These are phyloP conservation scores for Lachancea meyersii DNA, from an alignment of 805 yeast species.

Conservation along the genomic window DNA sequence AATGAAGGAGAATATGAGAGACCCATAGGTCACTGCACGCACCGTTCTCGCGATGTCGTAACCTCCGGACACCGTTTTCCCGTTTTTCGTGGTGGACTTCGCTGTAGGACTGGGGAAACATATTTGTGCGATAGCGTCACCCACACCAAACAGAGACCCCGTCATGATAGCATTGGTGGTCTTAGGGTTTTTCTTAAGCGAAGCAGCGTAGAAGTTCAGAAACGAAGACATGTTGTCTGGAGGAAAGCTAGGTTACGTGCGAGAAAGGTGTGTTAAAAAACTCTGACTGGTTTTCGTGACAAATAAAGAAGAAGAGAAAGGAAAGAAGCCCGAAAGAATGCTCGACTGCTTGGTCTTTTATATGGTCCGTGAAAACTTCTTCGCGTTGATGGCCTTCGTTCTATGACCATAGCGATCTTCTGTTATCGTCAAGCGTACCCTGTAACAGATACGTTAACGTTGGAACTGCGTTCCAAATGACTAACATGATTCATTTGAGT, in stretches of 20 bases:
- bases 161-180: constrained; percentile 50
- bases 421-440: background rate
- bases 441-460: background rate
- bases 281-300: no score
- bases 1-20: constrained; percentile 66
- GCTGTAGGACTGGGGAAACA: constrained; percentile 33
- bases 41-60: constrained; percentile 53
- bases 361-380: background rate
- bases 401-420: background rate
- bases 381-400: background rate
- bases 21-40: constrained; percentile 67
- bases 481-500: background rate
- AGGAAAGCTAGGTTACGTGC: background rate
- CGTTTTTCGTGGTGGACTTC: background rate
- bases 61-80: background rate
- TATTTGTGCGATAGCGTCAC: constrained; percentile 68
- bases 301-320: background rate
- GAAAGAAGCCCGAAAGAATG: background rate
- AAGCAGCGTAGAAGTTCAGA: constrained; percentile 16
- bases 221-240: constrained; percentile 13
- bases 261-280: no score
- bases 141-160: constrained; percentile 62
- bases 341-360: background rate
- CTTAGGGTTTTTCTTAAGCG: constrained; percentile 42
- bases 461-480: background rate